Conservation (phyloP, 2,329 filamentous ascomycete genomes). For the Pseudogymnoascus sp. region DNA sequence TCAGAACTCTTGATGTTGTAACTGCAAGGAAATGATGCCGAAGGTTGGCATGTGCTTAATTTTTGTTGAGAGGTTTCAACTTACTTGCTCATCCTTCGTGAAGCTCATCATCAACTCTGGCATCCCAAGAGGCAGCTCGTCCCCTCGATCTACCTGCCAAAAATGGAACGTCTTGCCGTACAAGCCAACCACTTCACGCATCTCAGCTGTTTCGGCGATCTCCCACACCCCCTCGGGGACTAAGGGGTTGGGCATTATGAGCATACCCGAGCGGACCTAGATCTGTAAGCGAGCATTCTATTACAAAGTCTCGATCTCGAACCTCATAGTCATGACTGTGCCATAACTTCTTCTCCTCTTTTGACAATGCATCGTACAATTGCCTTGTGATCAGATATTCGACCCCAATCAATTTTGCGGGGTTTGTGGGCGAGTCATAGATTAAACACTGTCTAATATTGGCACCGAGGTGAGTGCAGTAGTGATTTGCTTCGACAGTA, state of each 20-base stretch:
- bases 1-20: constrained; percentile 20
- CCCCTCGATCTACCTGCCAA: constrained; percentile 75
- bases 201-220: constrained; percentile 67
- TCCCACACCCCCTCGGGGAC: constrained; percentile 63
- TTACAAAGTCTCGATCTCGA: background rate
- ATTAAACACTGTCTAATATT: constrained; percentile 80
- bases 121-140: constrained; percentile 52
- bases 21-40: constrained; percentile 19
- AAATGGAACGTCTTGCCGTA: constrained; percentile 84
- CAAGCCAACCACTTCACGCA: constrained; percentile 65
- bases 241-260: constrained; percentile 63
- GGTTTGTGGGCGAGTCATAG: constrained; percentile 62
- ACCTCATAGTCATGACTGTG: constrained; percentile 57
- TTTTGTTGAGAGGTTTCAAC: background rate
- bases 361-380: constrained; percentile 58
- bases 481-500: constrained; percentile 73
- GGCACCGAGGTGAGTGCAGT: constrained; percentile 67
- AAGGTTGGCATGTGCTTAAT: constrained; percentile 26
- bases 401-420: constrained; percentile 70
- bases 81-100: constrained; percentile 42
- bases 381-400: constrained; percentile 65
- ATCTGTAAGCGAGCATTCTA: constrained; percentile 19
- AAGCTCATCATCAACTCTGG: constrained; percentile 61
- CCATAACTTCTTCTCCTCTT: constrained; percentile 68
- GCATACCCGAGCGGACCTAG: constrained; percentile 70